A percentile compares a stretch with the other conserved stretches of the same genome.
phyloP scores from a whole-genome alignment of 352 stramenopile genomes.

The Pythium vanterpoolii region DNA sequence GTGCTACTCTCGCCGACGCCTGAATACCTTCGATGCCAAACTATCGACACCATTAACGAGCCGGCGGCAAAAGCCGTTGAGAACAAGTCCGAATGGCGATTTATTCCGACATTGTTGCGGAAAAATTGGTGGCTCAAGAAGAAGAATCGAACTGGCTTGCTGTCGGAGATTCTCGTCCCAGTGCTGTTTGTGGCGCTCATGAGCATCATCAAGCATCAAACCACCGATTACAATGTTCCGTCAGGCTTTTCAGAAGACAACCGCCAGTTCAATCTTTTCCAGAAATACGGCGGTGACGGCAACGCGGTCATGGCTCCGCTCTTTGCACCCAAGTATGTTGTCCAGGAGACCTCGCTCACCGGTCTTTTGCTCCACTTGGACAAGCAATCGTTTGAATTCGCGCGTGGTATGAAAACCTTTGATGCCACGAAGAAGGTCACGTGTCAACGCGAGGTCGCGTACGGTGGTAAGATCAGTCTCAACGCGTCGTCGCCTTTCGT shows the following conservation, averaged over 20 bases:
- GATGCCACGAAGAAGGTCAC: background rate
- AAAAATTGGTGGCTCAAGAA: conserved; percentile 84
- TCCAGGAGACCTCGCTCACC: conserved; percentile 58
- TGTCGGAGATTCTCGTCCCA: conserved; percentile 61
- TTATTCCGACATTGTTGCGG: conserved; percentile 54
- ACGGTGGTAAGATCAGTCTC: conserved; percentile 31
- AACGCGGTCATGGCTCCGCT: conserved; percentile 30
- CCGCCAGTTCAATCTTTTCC: conserved; percentile 46
- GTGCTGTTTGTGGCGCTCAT: conserved; percentile 61
- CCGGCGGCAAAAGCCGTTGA: no score
- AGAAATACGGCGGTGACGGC: conserved; percentile 27
- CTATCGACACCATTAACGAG: background rate
- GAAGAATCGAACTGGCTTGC: conserved; percentile 41
- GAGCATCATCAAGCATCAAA: conserved; percentile 45
- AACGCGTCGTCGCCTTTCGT: conserved; percentile 33
- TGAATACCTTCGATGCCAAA: background rate
- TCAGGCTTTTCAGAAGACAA: conserved; percentile 32
- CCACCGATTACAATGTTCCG: conserved; percentile 28
- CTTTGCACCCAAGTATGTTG: conserved; percentile 34
- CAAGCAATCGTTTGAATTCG: conserved; percentile 34
- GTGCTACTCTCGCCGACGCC: conserved; percentile 1
- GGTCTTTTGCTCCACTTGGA: conserved; percentile 51
- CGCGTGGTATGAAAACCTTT: conserved; percentile 18
- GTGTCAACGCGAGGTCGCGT: conserved; percentile 28
- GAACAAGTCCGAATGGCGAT: conserved; percentile 30